These are phyloP conservation scores for Eruca vesicaria DNA, from an alignment of 441 rosid species.

Conservation along the genomic window DNA sequence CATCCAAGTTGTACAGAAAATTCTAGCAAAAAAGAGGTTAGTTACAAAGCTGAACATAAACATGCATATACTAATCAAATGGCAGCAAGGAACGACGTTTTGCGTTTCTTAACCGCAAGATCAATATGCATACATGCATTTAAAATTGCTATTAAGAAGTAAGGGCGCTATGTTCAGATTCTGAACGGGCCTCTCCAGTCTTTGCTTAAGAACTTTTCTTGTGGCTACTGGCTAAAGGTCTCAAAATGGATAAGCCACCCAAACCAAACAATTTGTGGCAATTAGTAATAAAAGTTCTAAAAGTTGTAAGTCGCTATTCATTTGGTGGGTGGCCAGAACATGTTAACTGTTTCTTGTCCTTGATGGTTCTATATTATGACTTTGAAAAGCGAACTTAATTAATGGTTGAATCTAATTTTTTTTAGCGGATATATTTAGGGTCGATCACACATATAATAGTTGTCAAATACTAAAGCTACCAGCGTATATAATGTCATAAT, in stretches of 20 bases:
- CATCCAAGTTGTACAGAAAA: conserved; percentile 1
- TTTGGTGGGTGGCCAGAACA: conserved; percentile 11
- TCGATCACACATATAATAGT: background rate
- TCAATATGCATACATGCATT: conserved; percentile 6
- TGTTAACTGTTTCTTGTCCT: background rate
- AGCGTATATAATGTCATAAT: background rate
- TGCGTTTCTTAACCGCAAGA: conserved; percentile 23
- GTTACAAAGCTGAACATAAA: background rate
- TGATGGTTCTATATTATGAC: background rate
- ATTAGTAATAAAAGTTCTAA: background rate
- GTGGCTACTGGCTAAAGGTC: no score
- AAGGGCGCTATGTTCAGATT: no score
- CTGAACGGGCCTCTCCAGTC: no score
- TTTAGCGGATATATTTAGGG: background rate
- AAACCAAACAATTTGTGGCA: no score
- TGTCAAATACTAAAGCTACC: background rate
- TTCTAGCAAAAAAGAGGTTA: background rate
- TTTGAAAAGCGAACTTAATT: background rate
- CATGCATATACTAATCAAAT: conserved; percentile 23
- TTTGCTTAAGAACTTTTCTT: no score
- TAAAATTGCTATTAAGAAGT: background rate
- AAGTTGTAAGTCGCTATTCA: background rate
- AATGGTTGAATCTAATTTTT: background rate
- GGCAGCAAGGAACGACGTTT: conserved; percentile 19
- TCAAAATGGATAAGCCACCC: no score